Percentiles rank a stretch among this genome's conserved stretches.
phyloP scores from a whole-genome alignment of 2,329 filamentous ascomycete species.

The Ambrosiella cleistominuta region DNA sequence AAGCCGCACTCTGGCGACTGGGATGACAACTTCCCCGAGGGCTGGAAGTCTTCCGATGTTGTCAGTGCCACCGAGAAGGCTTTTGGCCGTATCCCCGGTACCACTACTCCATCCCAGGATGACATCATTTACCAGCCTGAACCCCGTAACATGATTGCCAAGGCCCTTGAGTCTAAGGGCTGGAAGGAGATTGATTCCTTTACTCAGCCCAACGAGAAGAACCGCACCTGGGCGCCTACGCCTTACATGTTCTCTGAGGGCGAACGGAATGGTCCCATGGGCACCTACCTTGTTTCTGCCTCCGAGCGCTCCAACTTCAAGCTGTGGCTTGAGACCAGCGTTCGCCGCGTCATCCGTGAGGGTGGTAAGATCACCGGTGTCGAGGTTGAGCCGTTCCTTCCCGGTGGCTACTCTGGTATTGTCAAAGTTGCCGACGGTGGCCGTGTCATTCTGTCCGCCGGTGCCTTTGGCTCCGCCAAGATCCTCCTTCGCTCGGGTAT shows the following conservation, averaged over 20 bases:
- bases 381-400: slow-evolving; percentile 41
- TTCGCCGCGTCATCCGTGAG: slow-evolving; percentile 47
- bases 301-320: slow-evolving; percentile 45
- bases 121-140: slow-evolving; percentile 49
- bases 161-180: slow-evolving; percentile 39
- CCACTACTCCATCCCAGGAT: slow-evolving; percentile 46
- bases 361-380: slow-evolving; percentile 47
- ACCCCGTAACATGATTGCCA: slow-evolving; percentile 44
- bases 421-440: slow-evolving; percentile 45
- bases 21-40: slow-evolving; percentile 53
- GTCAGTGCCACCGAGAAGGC: slow-evolving; percentile 39
- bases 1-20: slow-evolving; percentile 47
- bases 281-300: slow-evolving; percentile 51
- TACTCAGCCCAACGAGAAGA: slow-evolving; percentile 42
- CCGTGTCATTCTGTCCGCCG: slow-evolving; percentile 50
- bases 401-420: slow-evolving; percentile 35
- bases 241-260: slow-evolving; percentile 51
- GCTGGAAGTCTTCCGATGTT: slow-evolving; percentile 52
- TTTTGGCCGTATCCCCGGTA: slow-evolving; percentile 55
- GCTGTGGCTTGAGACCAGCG: slow-evolving; percentile 47
- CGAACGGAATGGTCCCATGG: slow-evolving; percentile 51
- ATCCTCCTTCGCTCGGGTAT: slow-evolving; percentile 51
- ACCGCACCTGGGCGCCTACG: slow-evolving; percentile 44
- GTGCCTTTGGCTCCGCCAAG: slow-evolving; percentile 52
- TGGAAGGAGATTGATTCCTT: slow-evolving; percentile 45